phyloP scores from a whole-genome alignment of 2,329 filamentous ascomycete genomes.

The Ustilaginoidea virens region DNA sequence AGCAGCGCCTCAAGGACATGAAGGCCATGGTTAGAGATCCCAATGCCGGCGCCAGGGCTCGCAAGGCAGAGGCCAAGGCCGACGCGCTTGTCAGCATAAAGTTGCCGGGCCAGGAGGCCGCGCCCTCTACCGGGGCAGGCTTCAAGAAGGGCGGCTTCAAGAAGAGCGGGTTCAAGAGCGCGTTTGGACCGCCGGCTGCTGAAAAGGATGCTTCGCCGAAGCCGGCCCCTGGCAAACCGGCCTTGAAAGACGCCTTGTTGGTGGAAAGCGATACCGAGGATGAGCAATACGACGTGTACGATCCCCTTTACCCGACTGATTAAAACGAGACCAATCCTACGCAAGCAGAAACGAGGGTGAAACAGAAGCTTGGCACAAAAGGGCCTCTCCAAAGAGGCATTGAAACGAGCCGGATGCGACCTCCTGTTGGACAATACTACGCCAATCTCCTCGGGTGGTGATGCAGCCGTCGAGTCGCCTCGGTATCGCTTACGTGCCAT shows the following conservation, averaged over 20 bases:
- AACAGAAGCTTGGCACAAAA: no score
- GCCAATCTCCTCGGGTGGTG: no score
- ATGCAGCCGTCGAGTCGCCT: no score
- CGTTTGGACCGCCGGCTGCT: no score
- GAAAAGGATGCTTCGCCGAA: no score
- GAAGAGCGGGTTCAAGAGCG: slow-evolving; percentile 71
- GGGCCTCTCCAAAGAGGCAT: no score
- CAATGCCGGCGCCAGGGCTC: slow-evolving; percentile 44
- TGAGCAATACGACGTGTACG: slow-evolving; percentile 55
- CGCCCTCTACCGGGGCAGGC: slow-evolving; percentile 22
- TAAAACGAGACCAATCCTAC: no score
- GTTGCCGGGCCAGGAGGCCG: slow-evolving; percentile 23
- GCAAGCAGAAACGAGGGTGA: no score
- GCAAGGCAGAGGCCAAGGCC: slow-evolving; percentile 56
- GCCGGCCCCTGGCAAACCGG: slow-evolving; percentile 15
- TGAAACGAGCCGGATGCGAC: no score
- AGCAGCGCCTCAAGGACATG: slow-evolving; percentile 79
- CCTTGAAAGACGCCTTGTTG: slow-evolving; percentile 10
- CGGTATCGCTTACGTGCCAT: no score
- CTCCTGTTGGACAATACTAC: no score
- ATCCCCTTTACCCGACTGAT: slow-evolving; percentile 44
- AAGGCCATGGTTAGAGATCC: slow-evolving; percentile 67
- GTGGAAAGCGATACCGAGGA: slow-evolving; percentile 51
- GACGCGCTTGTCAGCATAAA: slow-evolving; percentile 56
- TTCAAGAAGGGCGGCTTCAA: slow-evolving; percentile 62